Percentiles rank a stretch among this genome's conserved stretches.
Conservation (phyloP, 2,329 filamentous ascomycete genomes). For the Huntiella decipiens region DNA sequence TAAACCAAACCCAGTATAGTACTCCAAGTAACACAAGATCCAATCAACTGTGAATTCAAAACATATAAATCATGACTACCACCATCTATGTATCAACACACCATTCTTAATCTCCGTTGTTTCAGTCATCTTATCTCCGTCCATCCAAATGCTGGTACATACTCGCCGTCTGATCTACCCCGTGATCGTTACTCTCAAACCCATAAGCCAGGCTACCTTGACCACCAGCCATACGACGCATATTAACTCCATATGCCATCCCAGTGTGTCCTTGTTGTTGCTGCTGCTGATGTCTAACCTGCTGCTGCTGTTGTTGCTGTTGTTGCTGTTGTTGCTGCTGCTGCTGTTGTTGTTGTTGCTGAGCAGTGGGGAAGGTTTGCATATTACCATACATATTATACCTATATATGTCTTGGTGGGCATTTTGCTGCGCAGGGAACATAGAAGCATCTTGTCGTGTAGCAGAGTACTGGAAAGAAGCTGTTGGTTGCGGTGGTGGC, state of each 20-base stretch:
- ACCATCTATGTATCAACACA: too few relatives aligned
- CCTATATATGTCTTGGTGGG: too few relatives aligned
- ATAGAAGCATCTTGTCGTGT: too few relatives aligned
- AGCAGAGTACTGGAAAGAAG: background rate
- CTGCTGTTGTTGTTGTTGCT: background rate
- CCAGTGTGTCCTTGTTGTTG: slow-evolving; percentile 2
- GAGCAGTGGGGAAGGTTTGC: background rate
- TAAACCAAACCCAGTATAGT: too few relatives aligned
- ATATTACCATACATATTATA: too few relatives aligned
- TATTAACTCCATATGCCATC: background rate
- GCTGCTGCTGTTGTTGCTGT: slow-evolving; percentile 3
- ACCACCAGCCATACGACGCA: background rate
- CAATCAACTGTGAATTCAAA: too few relatives aligned
- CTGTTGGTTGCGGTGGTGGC: slow-evolving; percentile 1
- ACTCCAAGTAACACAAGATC: too few relatives aligned
- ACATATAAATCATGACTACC: too few relatives aligned
- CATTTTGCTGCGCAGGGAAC: too few relatives aligned
- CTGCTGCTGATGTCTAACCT: slow-evolving; percentile 3
- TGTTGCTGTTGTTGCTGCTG: slow-evolving; percentile 2
- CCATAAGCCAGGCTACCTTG: background rate
- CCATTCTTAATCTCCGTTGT: too few relatives aligned
- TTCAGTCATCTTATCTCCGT: background rate
- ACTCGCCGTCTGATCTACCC: background rate
- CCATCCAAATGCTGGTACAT: background rate
- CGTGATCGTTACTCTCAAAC: slow-evolving; percentile 2